Evolutionary conservation across 441 rosid species (phyloP).

Genomic region (Gossypium davidsonii): DNA sequence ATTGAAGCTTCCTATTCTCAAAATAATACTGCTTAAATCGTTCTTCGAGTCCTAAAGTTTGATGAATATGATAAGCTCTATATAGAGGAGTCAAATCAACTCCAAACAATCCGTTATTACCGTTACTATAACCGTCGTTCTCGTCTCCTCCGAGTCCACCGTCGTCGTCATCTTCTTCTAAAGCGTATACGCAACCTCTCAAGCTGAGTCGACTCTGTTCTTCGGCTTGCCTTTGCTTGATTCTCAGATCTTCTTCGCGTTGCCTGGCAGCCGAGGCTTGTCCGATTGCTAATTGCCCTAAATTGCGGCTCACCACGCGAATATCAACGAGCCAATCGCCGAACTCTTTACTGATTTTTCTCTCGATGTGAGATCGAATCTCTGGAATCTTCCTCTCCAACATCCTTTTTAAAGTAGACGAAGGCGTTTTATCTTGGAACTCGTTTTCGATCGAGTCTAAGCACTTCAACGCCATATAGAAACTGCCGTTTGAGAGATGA

Average conservation of each 20-base stretch:
- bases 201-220: constrained; percentile 6
- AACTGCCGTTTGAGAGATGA: background rate
- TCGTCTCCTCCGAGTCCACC: background rate
- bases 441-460: background rate
- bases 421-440: background rate
- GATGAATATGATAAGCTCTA: background rate
- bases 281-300: constrained; percentile 1
- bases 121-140: background rate
- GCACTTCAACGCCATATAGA: background rate
- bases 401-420: background rate
- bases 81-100: background rate
- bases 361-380: constrained; percentile 1
- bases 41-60: background rate
- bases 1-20: background rate
- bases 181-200: constrained; percentile 6
- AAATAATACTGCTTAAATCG: background rate
- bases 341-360: background rate
- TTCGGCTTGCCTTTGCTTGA: background rate
- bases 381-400: background rate
- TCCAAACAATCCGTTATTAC: background rate
- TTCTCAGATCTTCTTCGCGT: constrained; percentile 2
- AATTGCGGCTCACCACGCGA: constrained; percentile 5
- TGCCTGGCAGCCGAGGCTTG: constrained; percentile 1
- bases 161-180: background rate
- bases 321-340: background rate